These are phyloP conservation scores for Maudiozyma humilis DNA, from an alignment of 1,139 yeast species.

Conservation along the genomic window DNA sequence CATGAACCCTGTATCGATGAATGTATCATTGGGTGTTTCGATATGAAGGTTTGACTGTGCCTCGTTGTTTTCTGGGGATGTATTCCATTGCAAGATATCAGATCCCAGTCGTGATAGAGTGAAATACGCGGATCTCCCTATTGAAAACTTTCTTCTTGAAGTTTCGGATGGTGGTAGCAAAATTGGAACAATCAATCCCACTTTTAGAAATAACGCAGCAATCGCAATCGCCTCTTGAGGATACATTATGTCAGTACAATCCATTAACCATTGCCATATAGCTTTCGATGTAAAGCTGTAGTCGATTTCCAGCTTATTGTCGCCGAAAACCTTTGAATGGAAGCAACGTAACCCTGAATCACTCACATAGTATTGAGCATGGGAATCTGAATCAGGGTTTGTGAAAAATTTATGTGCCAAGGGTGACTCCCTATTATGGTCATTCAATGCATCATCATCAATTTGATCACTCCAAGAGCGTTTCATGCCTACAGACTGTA, in stretches of 20 bases:
- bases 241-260: slow-evolving; percentile 67
- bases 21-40: slow-evolving; percentile 6
- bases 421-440: slow-evolving; percentile 43
- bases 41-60: slow-evolving; percentile 2
- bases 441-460: slow-evolving; percentile 11
- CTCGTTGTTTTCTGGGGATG: slow-evolving; percentile 6
- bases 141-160: slow-evolving; percentile 26
- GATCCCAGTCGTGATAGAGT: slow-evolving; percentile 35
- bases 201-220: slow-evolving; percentile 46
- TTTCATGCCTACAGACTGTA: background rate
- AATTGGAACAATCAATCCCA: slow-evolving; percentile 44
- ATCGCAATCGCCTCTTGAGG: slow-evolving; percentile 54
- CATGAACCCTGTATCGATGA: slow-evolving; percentile 6
- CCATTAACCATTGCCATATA: slow-evolving; percentile 78
- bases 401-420: slow-evolving; percentile 71
- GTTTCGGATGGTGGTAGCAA: slow-evolving; percentile 29
- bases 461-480: slow-evolving; percentile 15
- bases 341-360: slow-evolving; percentile 58
- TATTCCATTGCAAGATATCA: slow-evolving; percentile 35
- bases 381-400: slow-evolving; percentile 82
- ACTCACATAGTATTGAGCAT: slow-evolving; percentile 68
- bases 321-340: slow-evolving; percentile 35
- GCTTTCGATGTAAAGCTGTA: slow-evolving; percentile 69
- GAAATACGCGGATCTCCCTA: slow-evolving; percentile 35
- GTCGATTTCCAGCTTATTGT: slow-evolving; percentile 27